A percentile compares a stretch with the other conserved stretches of the same genome.
These are phyloP conservation scores for Noccaea bulbosa DNA, from an alignment of 345 rosid species.

Conservation along the genomic window DNA sequence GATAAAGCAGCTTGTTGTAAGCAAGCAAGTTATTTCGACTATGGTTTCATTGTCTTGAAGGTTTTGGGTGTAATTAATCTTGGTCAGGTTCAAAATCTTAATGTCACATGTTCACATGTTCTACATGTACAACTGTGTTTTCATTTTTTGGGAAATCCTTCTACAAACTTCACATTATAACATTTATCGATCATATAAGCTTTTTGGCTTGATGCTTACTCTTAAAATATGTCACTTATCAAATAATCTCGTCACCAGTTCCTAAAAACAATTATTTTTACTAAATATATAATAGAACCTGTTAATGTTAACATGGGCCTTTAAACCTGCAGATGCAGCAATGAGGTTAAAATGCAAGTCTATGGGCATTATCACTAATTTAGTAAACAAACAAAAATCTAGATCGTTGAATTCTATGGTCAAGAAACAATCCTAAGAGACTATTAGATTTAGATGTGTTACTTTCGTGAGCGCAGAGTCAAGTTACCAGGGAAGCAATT, in stretches of 20 bases:
- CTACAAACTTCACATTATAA: neutral
- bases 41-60: neutral
- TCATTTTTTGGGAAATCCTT: neutral
- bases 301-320: neutral
- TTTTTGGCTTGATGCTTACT: too few relatives aligned
- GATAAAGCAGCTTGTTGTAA: conserved; percentile 16
- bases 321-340: neutral
- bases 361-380: neutral
- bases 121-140: conserved; percentile 8
- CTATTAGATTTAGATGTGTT: conserved; percentile 2
- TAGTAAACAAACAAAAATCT: neutral
- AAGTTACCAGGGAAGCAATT: conserved; percentile 13
- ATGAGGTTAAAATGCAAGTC: neutral
- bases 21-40: conserved; percentile 8
- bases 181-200: neutral
- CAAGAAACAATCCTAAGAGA: conserved; percentile 6
- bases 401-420: conserved; percentile 10
- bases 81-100: conserved; percentile 9
- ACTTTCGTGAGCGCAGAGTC: conserved; percentile 5
- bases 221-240: too few relatives aligned
- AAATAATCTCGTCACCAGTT: too few relatives aligned
- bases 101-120: conserved; percentile 27
- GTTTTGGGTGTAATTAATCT: neutral
- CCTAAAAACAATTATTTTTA: too few relatives aligned
- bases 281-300: too few relatives aligned